phyloP scores from a whole-genome alignment of 148 eudicot genomes.

The Silene latifolia region DNA sequence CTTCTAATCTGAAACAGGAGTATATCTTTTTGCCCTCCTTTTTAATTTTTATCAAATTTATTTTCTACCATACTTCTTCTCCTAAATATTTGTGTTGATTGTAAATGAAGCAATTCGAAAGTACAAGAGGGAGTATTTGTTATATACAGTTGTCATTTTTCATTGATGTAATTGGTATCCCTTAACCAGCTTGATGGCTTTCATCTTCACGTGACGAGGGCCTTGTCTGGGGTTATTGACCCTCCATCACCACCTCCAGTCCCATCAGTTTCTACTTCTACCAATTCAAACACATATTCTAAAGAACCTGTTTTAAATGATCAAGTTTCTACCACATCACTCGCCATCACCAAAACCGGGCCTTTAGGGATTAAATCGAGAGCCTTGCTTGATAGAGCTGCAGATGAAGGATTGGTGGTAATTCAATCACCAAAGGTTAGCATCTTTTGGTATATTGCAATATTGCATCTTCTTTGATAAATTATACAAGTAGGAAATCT shows the following conservation, averaged over 20 bases:
- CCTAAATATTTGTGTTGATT: neutral
- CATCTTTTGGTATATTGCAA: constrained; percentile 11
- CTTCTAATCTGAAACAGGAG: no score
- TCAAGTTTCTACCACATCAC: constrained; percentile 53
- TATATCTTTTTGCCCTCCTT: no score
- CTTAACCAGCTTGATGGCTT: constrained; percentile 70
- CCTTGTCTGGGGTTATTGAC: constrained; percentile 37
- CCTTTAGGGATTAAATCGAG: constrained; percentile 37
- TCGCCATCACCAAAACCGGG: constrained; percentile 51
- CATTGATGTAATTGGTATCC: neutral
- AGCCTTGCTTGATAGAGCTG: constrained; percentile 54
- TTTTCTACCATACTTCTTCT: no score
- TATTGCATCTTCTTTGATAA: constrained; percentile 2
- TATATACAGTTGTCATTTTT: constrained; percentile 4
- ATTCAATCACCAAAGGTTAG: constrained; percentile 78
- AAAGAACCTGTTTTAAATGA: constrained; percentile 47
- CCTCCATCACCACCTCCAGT: constrained; percentile 36
- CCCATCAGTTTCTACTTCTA: constrained; percentile 44
- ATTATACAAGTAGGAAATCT: constrained; percentile 14
- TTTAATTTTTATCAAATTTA: no score
- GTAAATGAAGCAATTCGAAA: neutral
- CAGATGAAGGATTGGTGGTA: constrained; percentile 70
- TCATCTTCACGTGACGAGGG: constrained; percentile 64
- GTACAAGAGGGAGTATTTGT: neutral
- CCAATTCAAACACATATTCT: constrained; percentile 27